Evolutionary conservation across 129 eudicot genomes (phyloP).

Genomic region (Tagetes erecta): DNA sequence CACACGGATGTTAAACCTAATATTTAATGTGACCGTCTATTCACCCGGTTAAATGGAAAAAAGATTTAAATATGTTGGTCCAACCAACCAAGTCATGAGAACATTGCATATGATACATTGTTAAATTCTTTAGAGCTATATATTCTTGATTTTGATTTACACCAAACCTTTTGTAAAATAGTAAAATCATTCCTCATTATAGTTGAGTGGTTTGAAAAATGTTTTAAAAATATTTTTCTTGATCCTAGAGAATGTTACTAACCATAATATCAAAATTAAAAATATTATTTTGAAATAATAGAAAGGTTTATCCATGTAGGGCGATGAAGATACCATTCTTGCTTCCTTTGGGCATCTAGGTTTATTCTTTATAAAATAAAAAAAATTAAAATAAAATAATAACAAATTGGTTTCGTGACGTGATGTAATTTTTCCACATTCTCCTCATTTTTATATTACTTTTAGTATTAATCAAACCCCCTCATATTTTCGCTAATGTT

Average conservation of each 20-base stretch:
- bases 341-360: slow-evolving; percentile 1
- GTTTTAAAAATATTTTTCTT: not conserved
- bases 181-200: no score
- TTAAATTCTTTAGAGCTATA: no score
- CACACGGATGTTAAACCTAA: no score
- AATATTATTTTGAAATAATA: not conserved
- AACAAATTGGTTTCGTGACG: slow-evolving; percentile 34
- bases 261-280: not conserved
- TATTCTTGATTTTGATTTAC: no score
- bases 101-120: no score
- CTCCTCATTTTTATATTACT: slow-evolving; percentile 16
- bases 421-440: slow-evolving; percentile 30
- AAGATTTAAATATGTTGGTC: no score
- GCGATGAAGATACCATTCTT: slow-evolving; percentile 4
- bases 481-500: not conserved
- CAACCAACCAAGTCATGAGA: no score
- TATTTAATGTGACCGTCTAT: no score
- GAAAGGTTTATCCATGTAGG: not conserved
- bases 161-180: no score
- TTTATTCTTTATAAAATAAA: not conserved
- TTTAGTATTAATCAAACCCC: not conserved
- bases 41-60: no score
- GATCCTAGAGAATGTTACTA: not conserved
- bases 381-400: not conserved
- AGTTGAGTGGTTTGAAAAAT: no score